Conservation (phyloP, 2,329 filamentous ascomycete species). For the Hawksworthiomyces lignivorus region DNA sequence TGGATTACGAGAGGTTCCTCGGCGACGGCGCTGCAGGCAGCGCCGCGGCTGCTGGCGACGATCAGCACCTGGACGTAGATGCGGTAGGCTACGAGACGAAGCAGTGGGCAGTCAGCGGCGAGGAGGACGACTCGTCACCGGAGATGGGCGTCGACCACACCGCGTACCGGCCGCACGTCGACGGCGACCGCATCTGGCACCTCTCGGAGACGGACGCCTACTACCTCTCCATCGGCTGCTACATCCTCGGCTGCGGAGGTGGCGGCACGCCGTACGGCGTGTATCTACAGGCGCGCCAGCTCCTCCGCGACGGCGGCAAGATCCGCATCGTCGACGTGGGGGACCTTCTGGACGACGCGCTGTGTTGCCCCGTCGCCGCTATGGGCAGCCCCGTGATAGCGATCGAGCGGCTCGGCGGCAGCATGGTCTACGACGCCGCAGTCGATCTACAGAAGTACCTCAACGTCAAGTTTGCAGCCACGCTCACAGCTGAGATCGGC, state of each 20-base stretch:
- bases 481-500: conserved; percentile 46
- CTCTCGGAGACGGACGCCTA: conserved; percentile 37
- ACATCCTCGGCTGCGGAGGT: conserved; percentile 39
- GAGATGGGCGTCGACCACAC: conserved; percentile 27
- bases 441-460: conserved; percentile 27
- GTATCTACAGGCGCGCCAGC: conserved; percentile 29
- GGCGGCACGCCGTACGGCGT: conserved; percentile 33
- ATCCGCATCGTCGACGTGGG: conserved; percentile 31
- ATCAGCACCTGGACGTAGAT: neutral
- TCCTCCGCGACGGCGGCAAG: conserved; percentile 31
- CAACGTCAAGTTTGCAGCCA: conserved; percentile 22
- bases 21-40: conserved; percentile 15
- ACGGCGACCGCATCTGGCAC: conserved; percentile 28
- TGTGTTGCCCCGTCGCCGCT: conserved; percentile 36
- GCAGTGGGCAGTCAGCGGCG: conserved; percentile 15
- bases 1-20: conserved; percentile 27
- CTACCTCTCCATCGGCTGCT: conserved; percentile 37
- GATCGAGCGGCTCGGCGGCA: conserved; percentile 33
- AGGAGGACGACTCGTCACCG: neutral
- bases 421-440: conserved; percentile 31
- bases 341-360: conserved; percentile 33
- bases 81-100: conserved; percentile 10
- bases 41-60: neutral
- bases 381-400: conserved; percentile 35
- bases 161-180: conserved; percentile 26